phyloP scores from a whole-genome alignment of 345 rosid genomes.

The Dovyalis caffra region DNA sequence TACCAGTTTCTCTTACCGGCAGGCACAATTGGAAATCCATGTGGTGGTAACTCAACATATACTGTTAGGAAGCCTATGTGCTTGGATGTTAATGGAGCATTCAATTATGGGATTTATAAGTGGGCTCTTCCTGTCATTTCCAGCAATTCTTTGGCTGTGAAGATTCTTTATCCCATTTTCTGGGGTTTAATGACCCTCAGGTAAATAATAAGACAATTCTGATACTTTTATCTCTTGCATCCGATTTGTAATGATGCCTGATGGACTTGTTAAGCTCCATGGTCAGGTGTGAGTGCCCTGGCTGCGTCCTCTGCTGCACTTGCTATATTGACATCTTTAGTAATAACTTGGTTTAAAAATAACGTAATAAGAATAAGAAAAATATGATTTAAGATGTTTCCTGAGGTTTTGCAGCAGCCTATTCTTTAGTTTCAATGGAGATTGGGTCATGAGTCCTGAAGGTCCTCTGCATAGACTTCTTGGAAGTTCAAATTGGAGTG shows the following conservation, averaged over 20 bases:
- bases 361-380: too few relatives aligned
- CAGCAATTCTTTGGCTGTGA: conserved; percentile 75
- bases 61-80: conserved; percentile 49
- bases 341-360: too few relatives aligned
- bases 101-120: conserved; percentile 64
- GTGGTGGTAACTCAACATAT: conserved; percentile 52
- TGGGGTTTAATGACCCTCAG: conserved; percentile 94
- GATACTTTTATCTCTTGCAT: not conserved
- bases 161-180: conserved; percentile 81
- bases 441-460: too few relatives aligned
- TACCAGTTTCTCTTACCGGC: conserved; percentile 42
- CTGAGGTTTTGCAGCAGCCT: too few relatives aligned
- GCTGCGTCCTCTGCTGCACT: too few relatives aligned
- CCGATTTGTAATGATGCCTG: not conserved
- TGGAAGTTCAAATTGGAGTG: too few relatives aligned
- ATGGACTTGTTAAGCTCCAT: not conserved
- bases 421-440: too few relatives aligned
- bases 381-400: too few relatives aligned
- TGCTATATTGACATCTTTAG: too few relatives aligned
- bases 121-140: conserved; percentile 85
- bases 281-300: too few relatives aligned
- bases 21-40: conserved; percentile 35
- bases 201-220: conserved; percentile 21
- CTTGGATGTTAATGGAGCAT: conserved; percentile 64
- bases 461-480: too few relatives aligned